Evolutionary conservation across 345 rosid species (phyloP).

Genomic region (Carallia brachiata): DNA sequence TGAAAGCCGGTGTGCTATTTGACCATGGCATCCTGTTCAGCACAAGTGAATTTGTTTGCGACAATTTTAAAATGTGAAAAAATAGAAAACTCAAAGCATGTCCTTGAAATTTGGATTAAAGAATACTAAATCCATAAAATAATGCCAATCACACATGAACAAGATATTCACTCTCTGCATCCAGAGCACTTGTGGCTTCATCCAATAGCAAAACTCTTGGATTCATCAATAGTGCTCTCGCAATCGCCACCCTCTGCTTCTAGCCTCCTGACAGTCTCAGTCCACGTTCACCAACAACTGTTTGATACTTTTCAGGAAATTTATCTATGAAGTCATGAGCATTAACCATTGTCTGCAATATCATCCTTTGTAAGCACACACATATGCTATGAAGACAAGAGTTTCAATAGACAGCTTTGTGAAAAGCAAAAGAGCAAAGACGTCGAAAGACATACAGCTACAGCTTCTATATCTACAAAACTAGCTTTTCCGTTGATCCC

Average conservation of each 20-base stretch:
- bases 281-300: constrained; percentile 86
- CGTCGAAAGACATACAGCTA: constrained; percentile 50
- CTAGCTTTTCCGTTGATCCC: constrained; percentile 65
- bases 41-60: no score
- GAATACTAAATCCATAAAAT: no score
- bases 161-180: no score
- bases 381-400: background rate
- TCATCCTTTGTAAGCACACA: background rate
- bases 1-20: constrained; percentile 86
- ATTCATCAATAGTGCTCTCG: constrained; percentile 85
- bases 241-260: constrained; percentile 88
- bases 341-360: constrained; percentile 90
- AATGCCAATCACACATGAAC: no score
- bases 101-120: no score
- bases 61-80: no score
- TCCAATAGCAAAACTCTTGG: constrained; percentile 66
- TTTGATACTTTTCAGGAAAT: constrained; percentile 76
- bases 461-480: constrained; percentile 55
- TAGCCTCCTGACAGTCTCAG: constrained; percentile 94
- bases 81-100: no score
- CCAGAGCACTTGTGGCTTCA: no score
- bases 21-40: constrained; percentile 80
- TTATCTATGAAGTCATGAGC: constrained; percentile 82
- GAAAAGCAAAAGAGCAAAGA: background rate
- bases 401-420: background rate